phyloP scores from a whole-genome alignment of 805 yeast species.

The Groenewaldozyma salmanticensis region DNA sequence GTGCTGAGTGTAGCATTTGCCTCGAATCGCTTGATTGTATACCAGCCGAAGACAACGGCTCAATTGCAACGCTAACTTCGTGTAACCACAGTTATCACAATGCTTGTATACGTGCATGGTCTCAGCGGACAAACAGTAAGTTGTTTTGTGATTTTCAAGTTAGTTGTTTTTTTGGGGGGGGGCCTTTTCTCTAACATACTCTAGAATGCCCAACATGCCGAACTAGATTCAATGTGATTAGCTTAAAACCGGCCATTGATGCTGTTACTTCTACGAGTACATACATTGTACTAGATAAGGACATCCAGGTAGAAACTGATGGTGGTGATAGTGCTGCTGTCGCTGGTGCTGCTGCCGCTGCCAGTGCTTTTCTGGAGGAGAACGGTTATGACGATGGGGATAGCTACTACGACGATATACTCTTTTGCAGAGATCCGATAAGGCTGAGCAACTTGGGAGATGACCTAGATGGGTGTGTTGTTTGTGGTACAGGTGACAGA shows the following conservation, averaged over 20 bases:
- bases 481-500: slow-evolving; percentile 22
- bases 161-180: slow-evolving; percentile 6
- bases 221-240: slow-evolving; percentile 26
- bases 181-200: background rate
- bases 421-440: too few species aligned
- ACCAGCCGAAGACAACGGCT: background rate
- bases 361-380: background rate
- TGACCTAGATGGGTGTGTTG: too few species aligned
- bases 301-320: too few species aligned
- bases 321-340: background rate
- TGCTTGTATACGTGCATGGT: slow-evolving; percentile 50
- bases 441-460: too few species aligned
- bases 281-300: background rate
- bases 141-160: too few species aligned
- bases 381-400: background rate
- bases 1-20: slow-evolving; percentile 49
- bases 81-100: slow-evolving; percentile 52
- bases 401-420: slow-evolving; percentile 12
- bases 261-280: background rate
- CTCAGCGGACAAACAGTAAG: slow-evolving; percentile 42
- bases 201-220: slow-evolving; percentile 53
- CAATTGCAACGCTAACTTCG: slow-evolving; percentile 20
- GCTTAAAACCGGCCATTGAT: slow-evolving; percentile 5
- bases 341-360: background rate
- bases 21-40: slow-evolving; percentile 31